Percentiles rank a stretch among this genome's conserved stretches.
Evolutionary conservation across 2,329 filamentous ascomycete species (phyloP).

Genomic region (Zasmidium angulare): DNA sequence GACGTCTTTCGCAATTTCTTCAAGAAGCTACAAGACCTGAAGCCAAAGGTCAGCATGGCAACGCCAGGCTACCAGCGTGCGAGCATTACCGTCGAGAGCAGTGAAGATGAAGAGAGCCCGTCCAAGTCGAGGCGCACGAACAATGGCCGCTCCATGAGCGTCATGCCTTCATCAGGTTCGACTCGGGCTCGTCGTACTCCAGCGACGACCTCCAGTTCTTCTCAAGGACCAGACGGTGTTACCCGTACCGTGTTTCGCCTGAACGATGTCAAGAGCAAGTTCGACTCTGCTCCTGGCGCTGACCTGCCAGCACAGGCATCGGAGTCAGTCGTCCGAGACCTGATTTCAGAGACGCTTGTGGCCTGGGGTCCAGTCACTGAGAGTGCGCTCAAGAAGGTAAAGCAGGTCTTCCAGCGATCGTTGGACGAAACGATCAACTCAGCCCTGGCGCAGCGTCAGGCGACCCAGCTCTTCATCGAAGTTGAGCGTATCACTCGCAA

Average conservation of each 20-base stretch:
- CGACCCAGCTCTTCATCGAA: slow-evolving; percentile 33
- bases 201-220: background rate
- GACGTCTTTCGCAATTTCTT: slow-evolving; percentile 54
- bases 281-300: slow-evolving; percentile 30
- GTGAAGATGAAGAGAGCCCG: slow-evolving; percentile 23
- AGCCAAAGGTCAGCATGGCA: slow-evolving; percentile 28
- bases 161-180: background rate
- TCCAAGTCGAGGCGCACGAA: slow-evolving; percentile 37
- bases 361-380: slow-evolving; percentile 34
- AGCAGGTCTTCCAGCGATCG: slow-evolving; percentile 25
- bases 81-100: slow-evolving; percentile 15
- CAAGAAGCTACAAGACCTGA: slow-evolving; percentile 34
- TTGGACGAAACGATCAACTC: slow-evolving; percentile 20
- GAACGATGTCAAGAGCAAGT: slow-evolving; percentile 30
- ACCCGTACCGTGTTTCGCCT: slow-evolving; percentile 35
- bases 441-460: slow-evolving; percentile 31
- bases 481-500: slow-evolving; percentile 27
- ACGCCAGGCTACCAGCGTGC: slow-evolving; percentile 28
- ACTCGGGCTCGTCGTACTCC: slow-evolving; percentile 14
- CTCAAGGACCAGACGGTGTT: background rate
- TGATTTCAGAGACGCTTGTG: slow-evolving; percentile 32
- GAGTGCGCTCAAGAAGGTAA: slow-evolving; percentile 31
- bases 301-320: slow-evolving; percentile 31
- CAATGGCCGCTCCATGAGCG: slow-evolving; percentile 8
- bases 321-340: slow-evolving; percentile 2